These are phyloP conservation scores for Lolium rigidum DNA, from an alignment of 176 grass and related monocot genomes.

Conservation along the genomic window DNA sequence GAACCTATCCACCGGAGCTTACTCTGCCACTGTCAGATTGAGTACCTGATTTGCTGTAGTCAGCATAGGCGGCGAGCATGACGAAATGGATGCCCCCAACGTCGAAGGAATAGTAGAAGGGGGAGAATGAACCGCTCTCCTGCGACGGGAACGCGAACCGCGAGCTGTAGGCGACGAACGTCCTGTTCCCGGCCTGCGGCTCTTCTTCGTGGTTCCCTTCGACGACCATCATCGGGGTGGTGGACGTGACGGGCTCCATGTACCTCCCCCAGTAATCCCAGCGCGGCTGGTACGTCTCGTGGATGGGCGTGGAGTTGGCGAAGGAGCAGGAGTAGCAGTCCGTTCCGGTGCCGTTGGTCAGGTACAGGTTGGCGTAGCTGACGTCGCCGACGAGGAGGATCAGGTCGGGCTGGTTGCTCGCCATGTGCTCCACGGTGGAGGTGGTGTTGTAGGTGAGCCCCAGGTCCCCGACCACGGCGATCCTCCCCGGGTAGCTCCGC, in stretches of 20 bases:
- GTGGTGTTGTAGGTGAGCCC: constrained; percentile 91
- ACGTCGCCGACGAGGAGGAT: constrained; percentile 83
- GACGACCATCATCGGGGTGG: constrained; percentile 80
- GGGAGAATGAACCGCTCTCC: constrained; percentile 70
- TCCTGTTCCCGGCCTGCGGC: constrained; percentile 61
- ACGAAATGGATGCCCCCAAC: constrained; percentile 83
- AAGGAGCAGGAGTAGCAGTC: constrained; percentile 87
- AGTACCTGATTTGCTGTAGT: constrained; percentile 64
- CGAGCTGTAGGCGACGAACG: constrained; percentile 71
- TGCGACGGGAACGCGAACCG: constrained; percentile 78
- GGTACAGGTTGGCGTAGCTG: constrained; percentile 84
- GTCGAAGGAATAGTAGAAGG: constrained; percentile 93
- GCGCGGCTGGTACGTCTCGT: constrained; percentile 86
- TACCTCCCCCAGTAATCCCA: constrained; percentile 99
- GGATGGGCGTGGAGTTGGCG: constrained; percentile 63
- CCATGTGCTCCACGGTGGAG: constrained; percentile 80
- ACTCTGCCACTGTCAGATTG: background rate
- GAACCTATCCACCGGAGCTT: too few relatives aligned
- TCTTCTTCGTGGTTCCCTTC: constrained; percentile 94
- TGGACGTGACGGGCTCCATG: constrained; percentile 80
- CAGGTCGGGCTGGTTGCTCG: constrained; percentile 73
- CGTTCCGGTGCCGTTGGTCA: constrained; percentile 77
- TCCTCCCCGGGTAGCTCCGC: constrained; percentile 60
- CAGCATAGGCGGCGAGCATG: constrained; percentile 78
- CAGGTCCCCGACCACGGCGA: constrained; percentile 83